A percentile compares a stretch with the other conserved stretches of the same genome.
Evolutionary conservation across 83 land plant species (phyloP).

Genomic region (Thuja plicata): DNA sequence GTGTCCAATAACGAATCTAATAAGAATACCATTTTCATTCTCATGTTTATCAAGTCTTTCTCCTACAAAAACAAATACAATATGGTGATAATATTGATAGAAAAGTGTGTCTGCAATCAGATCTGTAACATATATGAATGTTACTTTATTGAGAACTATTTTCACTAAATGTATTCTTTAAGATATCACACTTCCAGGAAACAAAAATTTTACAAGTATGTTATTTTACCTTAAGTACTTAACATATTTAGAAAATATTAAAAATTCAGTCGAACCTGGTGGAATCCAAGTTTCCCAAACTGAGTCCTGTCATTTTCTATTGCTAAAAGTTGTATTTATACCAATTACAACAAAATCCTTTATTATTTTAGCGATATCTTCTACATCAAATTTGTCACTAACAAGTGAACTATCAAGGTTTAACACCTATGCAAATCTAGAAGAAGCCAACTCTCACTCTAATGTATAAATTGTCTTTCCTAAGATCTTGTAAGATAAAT

Average conservation of each 20-base stretch:
- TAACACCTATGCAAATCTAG: conserved; percentile 29
- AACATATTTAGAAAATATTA: neutral
- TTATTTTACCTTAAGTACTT: neutral
- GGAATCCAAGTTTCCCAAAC: conserved; percentile 83
- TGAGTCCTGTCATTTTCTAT: conserved; percentile 68
- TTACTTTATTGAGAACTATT: neutral
- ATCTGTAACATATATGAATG: no score
- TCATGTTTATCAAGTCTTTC: conserved; percentile 54
- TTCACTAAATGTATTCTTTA: neutral
- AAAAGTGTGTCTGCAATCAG: no score
- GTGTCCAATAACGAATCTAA: conserved; percentile 85
- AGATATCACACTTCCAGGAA: neutral
- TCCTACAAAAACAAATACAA: conserved; percentile 36
- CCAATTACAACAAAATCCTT: conserved; percentile 75
- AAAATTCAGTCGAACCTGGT: conserved; percentile 31
- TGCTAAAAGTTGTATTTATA: conserved; percentile 85
- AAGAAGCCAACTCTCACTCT: conserved; percentile 47
- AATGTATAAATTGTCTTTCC: conserved; percentile 49
- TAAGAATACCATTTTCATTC: conserved; percentile 73
- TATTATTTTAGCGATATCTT: neutral
- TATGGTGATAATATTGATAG: neutral
- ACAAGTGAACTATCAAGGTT: conserved; percentile 18
- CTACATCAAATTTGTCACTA: neutral
- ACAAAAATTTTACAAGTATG: neutral
- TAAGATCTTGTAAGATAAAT: conserved; percentile 31